Evolutionary conservation across 139 green algal genomes (phyloP).

Genomic region (Pseudopediastrum boryanum): DNA sequence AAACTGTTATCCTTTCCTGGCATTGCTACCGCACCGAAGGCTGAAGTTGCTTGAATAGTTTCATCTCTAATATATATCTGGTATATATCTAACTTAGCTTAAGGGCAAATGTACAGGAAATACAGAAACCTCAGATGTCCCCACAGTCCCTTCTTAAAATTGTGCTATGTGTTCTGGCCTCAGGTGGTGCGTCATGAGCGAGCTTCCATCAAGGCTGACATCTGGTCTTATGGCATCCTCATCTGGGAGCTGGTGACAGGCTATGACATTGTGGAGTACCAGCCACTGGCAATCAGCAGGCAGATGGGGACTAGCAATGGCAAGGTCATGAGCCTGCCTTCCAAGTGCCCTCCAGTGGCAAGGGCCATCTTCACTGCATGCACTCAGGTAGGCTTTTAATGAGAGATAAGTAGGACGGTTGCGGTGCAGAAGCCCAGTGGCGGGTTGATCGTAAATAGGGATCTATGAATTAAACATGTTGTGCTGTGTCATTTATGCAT

Average conservation of each 20-base stretch:
- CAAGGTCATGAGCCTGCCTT: conserved; percentile 38
- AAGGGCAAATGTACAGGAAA: no score
- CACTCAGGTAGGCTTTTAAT: conserved; percentile 38
- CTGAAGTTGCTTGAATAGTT: no score
- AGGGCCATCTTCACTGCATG: conserved; percentile 29
- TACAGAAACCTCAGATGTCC: not conserved
- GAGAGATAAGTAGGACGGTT: conserved; percentile 31
- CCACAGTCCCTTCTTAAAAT: not conserved
- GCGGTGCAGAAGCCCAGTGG: no score
- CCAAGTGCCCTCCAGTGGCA: conserved; percentile 30
- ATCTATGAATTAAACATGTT: no score
- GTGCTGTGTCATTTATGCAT: no score
- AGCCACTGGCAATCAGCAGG: conserved; percentile 57
- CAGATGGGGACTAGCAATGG: conserved; percentile 40
- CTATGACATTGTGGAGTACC: conserved; percentile 63
- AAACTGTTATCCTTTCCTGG: no score
- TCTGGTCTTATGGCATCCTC: conserved; percentile 74
- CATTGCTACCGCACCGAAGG: no score
- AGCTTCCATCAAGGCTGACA: conserved; percentile 71
- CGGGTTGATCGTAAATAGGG: no score
- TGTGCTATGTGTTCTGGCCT: not conserved
- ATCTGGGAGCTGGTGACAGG: conserved; percentile 70
- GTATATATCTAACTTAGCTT: no score
- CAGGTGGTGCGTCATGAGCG: conserved; percentile 70
- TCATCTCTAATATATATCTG: no score